Base-by-base conservation (phyloP, 306 rosid species). In the Dryas drummondii region DNA sequence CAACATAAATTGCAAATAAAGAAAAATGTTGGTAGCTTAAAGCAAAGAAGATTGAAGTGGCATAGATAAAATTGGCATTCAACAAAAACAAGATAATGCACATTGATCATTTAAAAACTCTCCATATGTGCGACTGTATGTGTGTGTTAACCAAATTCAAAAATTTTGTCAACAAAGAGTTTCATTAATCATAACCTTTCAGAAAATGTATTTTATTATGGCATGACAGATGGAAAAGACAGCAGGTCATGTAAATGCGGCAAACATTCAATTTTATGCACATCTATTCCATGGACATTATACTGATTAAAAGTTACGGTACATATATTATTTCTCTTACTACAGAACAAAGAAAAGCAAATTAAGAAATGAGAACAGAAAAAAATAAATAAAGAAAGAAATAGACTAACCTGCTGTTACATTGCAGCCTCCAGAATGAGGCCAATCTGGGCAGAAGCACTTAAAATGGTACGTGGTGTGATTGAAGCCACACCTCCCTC, bases 371-470 rank as follows among this genome's bases (percentile, higher is more conserved):
- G 22, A 22, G 22, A 9, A 46, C 49, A 46, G 37, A 32, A 32
- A 32, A 32, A 32, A 32, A 22, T 22, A 32, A 32, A 32, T 32
- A 32, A 32, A 32, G 2, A 32, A 32, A 32, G 37, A 32, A 32
- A 32, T 32, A 32, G 37, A 32, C 37, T 32, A 32, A 32, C 37
- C 37, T 46, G 6, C 37, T 46, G 6, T 46, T 2, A 0, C 6
- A 5, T 1, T 0, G 71, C 96, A 90, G 5, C 19, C 64, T 2
- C 8, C 56, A 32, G 87, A n/a, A 76, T 90, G 96, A 81, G 82
- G 82, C 47, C 93, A 69, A 57, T 90, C 93, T 4, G 85, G 51
- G 53, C 96, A 90, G 64, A 41, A 86, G 52, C 96, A 88, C 70
- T 49, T 65, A 67, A 88, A 88, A 32, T 0, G 66, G 12, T 1